A percentile compares a stretch with the other conserved stretches of the same genome.
These are phyloP conservation scores for Boletus edulis DNA, from an alignment of 768 basidiomycete species.

Conservation along the genomic window DNA sequence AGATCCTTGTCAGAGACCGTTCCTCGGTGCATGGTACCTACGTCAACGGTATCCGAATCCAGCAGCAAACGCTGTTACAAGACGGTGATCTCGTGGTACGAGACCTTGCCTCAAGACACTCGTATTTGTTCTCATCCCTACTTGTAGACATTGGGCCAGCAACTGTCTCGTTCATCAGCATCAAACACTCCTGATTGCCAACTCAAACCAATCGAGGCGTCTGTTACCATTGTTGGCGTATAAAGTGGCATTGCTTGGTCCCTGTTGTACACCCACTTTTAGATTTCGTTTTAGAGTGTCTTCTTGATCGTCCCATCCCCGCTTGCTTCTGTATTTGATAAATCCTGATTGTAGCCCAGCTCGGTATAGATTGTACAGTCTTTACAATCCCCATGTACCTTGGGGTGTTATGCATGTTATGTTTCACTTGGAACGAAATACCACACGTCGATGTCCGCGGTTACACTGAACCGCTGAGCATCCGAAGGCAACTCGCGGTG, in stretches of 20 bases:
- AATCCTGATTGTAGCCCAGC: background rate
- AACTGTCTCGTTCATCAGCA: slow-evolving; percentile 36
- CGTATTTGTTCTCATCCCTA: slow-evolving; percentile 7
- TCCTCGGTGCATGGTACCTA: slow-evolving; percentile 47
- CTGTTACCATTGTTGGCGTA: slow-evolving; percentile 36
- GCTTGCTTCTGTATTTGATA: slow-evolving; percentile 5
- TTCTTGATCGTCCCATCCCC: background rate
- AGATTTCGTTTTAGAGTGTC: background rate
- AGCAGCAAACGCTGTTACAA: slow-evolving; percentile 35
- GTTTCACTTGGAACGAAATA: background rate
- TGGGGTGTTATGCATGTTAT: background rate
- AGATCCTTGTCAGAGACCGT: slow-evolving; percentile 49
- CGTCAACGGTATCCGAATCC: slow-evolving; percentile 43
- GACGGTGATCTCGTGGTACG: slow-evolving; percentile 46
- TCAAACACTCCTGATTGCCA: slow-evolving; percentile 43
- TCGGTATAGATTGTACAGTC: background rate
- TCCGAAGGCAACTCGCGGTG: background rate
- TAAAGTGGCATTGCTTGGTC: slow-evolving; percentile 6
- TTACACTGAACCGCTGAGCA: background rate
- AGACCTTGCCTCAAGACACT: background rate
- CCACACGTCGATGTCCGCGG: background rate
- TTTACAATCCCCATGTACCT: background rate
- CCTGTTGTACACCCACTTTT: background rate
- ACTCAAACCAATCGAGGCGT: slow-evolving; percentile 44
- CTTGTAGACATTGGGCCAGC: slow-evolving; percentile 40